A percentile compares a stretch with the other conserved stretches of the same genome.
Evolutionary conservation across 1,284 basidiomycete species (phyloP).

Genomic region (Trametes sp.): DNA sequence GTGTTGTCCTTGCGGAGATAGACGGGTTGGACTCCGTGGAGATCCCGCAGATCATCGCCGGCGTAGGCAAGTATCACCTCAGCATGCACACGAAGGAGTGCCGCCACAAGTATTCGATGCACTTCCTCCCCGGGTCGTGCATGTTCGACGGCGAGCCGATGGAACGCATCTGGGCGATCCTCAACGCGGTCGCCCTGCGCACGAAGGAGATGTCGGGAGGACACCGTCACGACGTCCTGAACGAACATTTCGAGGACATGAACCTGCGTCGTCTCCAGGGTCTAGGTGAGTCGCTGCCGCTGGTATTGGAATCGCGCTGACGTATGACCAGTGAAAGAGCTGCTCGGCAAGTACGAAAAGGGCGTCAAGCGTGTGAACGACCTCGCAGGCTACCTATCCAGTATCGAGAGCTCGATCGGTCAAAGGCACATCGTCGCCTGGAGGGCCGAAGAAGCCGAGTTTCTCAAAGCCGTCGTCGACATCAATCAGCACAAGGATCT

Average conservation of each 20-base stretch:
- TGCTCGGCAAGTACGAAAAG: background rate
- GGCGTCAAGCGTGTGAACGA: background rate
- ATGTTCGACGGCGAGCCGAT: slow-evolving; percentile 32
- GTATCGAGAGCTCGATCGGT: background rate
- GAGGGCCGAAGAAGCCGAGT: background rate
- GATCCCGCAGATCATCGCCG: slow-evolving; percentile 7
- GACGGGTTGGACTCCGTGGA: background rate
- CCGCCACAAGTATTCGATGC: slow-evolving; percentile 28
- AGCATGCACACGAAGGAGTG: slow-evolving; percentile 31
- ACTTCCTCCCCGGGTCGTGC: slow-evolving; percentile 26
- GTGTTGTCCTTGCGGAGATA: background rate
- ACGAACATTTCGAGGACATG: slow-evolving; percentile 23
- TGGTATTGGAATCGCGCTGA: background rate
- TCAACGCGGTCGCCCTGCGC: slow-evolving; percentile 21
- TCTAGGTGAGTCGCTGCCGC: background rate
- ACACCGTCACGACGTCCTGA: slow-evolving; percentile 33
- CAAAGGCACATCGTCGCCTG: background rate
- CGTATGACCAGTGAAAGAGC: background rate
- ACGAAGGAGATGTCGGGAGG: slow-evolving; percentile 34
- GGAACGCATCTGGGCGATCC: slow-evolving; percentile 32
- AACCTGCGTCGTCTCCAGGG: background rate
- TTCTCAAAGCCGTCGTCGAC: slow-evolving; percentile 1
- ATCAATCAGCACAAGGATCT: slow-evolving; percentile 7
- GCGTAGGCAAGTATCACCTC: slow-evolving; percentile 36
- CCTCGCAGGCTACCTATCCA: background rate